Evolutionary conservation across 768 basidiomycete genomes (phyloP).

Genomic region (Gyrodon lividus): DNA sequence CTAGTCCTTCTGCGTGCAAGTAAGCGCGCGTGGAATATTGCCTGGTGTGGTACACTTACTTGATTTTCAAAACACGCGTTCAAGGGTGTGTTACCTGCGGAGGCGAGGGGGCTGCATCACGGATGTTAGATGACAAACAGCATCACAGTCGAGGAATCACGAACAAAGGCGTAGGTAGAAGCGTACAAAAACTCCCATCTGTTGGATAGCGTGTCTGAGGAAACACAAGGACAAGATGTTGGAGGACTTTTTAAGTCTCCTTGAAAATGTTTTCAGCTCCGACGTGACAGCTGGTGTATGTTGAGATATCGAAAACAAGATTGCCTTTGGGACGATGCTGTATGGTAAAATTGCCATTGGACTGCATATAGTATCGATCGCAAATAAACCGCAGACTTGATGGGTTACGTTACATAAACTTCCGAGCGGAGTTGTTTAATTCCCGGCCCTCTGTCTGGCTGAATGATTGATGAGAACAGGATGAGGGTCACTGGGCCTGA

Average conservation of each 20-base stretch:
- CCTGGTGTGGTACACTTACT: constrained; percentile 8
- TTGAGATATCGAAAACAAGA: constrained; percentile 2
- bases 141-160: constrained; percentile 8
- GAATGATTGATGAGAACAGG: no score
- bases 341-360: neutral
- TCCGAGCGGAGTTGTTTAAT: neutral
- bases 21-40: neutral
- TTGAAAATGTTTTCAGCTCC: constrained; percentile 22
- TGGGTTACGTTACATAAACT: no score
- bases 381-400: neutral
- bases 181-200: constrained; percentile 34
- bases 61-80: constrained; percentile 14
- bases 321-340: constrained; percentile 22
- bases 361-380: constrained; percentile 5
- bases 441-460: no score
- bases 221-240: neutral
- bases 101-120: constrained; percentile 20
- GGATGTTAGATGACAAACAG: constrained; percentile 7
- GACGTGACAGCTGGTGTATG: constrained; percentile 23
- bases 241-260: constrained; percentile 18
- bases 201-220: constrained; percentile 30
- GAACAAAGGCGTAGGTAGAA: constrained; percentile 28
- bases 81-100: constrained; percentile 31
- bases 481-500: no score
- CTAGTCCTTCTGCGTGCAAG: constrained; percentile 7